Evolutionary conservation across 495 filamentous ascomycete species (phyloP), one percentile per base, ranked within the genome.

Genomic region (Pseudomonodictys pantanalensis): DNA sequence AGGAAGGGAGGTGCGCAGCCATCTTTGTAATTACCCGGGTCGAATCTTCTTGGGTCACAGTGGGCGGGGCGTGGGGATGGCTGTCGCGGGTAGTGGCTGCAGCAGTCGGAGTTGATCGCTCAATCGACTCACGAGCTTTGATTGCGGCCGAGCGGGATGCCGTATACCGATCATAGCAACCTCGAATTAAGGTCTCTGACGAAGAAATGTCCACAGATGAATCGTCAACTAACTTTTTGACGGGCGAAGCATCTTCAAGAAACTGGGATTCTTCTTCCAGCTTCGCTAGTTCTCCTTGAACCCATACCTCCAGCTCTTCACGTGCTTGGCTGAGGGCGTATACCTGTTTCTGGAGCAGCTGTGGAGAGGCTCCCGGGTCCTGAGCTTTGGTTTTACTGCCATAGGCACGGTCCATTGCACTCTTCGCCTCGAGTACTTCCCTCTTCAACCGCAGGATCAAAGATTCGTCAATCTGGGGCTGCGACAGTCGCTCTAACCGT

Each of bases 211-310:
- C 47, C 9, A 26, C 0, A 18, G 26, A 18, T 10, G 32, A 2
- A 6, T 20, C 22, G 11, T 17, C 15, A 26, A 30, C 25, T n/a
- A 15, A 17, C 38, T 48, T 43, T 30, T 67, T 67, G 2, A 60
- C 22, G 10, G 64, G 64, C 2, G 64, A 67, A 6, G 54, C 39
- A 29, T 64, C 52, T 28, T 62, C 60, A 8, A 62, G 15, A 3
- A 55, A 29, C 22, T 65, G 62, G 1, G 57, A 56, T 39, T 69
- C 66, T 45, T 68, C 68, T 26, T 52, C 55, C 22, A 69, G 22
- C 57, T 68, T 68, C 7, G 66, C 65, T 12, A 74, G 63, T 46
- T 72, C 71, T 6, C 26, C 52, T 48, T 74, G 69, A 20, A 74
- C 62, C 72, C 72, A 74, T 17, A 23, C 41, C 10, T 68, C 68